These are phyloP conservation scores for Penicillium ucsense DNA, from an alignment of 495 filamentous ascomycete genomes.

Conservation along the genomic window DNA sequence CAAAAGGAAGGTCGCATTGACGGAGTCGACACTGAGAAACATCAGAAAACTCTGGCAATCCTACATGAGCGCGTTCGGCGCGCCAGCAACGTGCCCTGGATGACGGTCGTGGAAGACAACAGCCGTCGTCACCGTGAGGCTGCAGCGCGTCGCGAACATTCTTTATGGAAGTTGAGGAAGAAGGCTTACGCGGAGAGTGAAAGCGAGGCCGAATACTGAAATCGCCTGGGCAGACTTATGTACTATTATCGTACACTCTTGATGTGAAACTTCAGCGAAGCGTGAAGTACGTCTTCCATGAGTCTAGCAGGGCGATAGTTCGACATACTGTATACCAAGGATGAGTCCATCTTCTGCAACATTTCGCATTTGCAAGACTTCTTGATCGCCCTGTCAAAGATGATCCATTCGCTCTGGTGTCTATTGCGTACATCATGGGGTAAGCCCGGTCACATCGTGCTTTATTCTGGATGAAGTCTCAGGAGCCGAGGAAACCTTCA, in stretches of 20 bases:
- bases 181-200: conserved; percentile 35
- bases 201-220: conserved; percentile 32
- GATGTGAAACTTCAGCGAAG: not conserved
- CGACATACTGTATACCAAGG: no score
- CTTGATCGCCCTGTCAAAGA: no score
- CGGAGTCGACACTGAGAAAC: conserved; percentile 7
- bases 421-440: no score
- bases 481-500: no score
- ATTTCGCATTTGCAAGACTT: no score
- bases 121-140: conserved; percentile 23
- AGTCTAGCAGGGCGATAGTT: no score
- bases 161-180: conserved; percentile 38
- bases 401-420: no score
- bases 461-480: no score
- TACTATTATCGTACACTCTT: not conserved
- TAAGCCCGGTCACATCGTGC: no score
- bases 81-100: conserved; percentile 36
- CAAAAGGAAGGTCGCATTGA: conserved; percentile 16
- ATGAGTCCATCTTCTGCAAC: no score
- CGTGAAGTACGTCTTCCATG: no score
- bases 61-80: conserved; percentile 28
- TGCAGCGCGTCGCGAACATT: conserved; percentile 23
- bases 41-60: conserved; percentile 13
- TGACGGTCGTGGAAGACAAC: conserved; percentile 36
- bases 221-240: not conserved